Evolutionary conservation across 768 basidiomycete species (phyloP), one percentile per base, ranked within the genome.

Genomic region (Russula emetica): DNA sequence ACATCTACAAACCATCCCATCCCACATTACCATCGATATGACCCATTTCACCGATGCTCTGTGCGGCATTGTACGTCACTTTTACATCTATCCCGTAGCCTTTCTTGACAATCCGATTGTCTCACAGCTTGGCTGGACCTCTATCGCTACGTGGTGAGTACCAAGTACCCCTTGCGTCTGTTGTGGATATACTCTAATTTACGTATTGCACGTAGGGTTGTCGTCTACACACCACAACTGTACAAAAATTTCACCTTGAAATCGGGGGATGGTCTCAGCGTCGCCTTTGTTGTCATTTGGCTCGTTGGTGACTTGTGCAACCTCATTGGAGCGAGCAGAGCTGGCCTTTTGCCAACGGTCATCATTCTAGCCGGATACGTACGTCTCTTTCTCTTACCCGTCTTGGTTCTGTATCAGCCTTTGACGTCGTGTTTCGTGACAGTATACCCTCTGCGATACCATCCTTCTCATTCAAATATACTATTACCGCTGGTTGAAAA

Each of bases 241-340:
- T 83, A 88, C 72, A 90, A 97, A 74, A 98, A 97, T 71, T 94
- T 91, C 73, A 76, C 79, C 49, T 77, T 90, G 9, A 84, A 97
- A 76, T 94, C 90, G n/a, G 97, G 95, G 49, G 96, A 99, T 74
- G 95, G 93, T 24, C 76, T 98, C 52, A 92, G 89, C 65, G 82
- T 97, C 34, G 70, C 82, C 28, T 98, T 96, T 74, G 82, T 96
- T 42, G 71, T 89, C 60, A 83, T 89, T 73, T 94, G 92, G 92
- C 79, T 94, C 9, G 70, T 86, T 11, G 93, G 92, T 51, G 94
- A 96, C 72, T 58, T 92, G 40, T 84, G 82, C 70, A 94, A 92
- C 71, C 74, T 95, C 7, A 64, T 78, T 11, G 94, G 93, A 18
- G 90, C 90, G 10, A 62, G 82, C 26, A 73, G 90, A 71, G 95